These are phyloP conservation scores for Bacidia rubella DNA, from an alignment of 495 filamentous ascomycete genomes.

Conservation along the genomic window DNA sequence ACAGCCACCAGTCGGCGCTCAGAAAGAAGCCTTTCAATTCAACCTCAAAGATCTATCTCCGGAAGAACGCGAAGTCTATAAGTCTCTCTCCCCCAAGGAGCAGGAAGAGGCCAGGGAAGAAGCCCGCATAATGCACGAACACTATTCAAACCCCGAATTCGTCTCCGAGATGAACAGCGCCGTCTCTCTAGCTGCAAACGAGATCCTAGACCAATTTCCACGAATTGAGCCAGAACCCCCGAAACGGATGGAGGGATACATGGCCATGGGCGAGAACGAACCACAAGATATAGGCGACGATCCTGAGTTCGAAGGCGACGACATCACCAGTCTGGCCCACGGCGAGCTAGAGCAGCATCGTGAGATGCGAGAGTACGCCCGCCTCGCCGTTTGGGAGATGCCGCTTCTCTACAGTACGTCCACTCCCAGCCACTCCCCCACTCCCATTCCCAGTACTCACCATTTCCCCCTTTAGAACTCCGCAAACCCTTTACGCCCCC, in stretches of 20 bases:
- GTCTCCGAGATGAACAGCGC: slow-evolving; percentile 13
- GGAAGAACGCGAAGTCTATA: slow-evolving; percentile 34
- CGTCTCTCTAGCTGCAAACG: slow-evolving; percentile 7
- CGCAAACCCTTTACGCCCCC: slow-evolving; percentile 70
- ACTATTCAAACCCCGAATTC: slow-evolving; percentile 15
- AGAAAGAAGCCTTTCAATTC: slow-evolving; percentile 18
- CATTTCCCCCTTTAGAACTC: slow-evolving; percentile 41
- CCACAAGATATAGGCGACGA: slow-evolving; percentile 40
- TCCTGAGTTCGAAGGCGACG: slow-evolving; percentile 55
- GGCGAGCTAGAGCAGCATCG: slow-evolving; percentile 79
- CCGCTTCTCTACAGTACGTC: slow-evolving; percentile 73
- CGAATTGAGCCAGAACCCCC: neutral
- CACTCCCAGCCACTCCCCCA: neutral
- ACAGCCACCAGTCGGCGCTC: slow-evolving; percentile 8
- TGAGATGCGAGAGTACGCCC: slow-evolving; percentile 76
- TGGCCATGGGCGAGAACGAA: slow-evolving; percentile 41
- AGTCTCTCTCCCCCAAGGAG: slow-evolving; percentile 35
- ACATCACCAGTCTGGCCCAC: slow-evolving; percentile 69
- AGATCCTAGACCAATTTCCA: slow-evolving; percentile 2
- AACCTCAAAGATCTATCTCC: slow-evolving; percentile 22
- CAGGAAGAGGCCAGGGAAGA: slow-evolving; percentile 22
- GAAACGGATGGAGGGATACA: slow-evolving; percentile 23
- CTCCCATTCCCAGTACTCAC: too few species aligned
- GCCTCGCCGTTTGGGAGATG: slow-evolving; percentile 92
- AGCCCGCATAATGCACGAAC: slow-evolving; percentile 10